phyloP scores from a whole-genome alignment of 805 yeast species.

The Yarrowia bubula region DNA sequence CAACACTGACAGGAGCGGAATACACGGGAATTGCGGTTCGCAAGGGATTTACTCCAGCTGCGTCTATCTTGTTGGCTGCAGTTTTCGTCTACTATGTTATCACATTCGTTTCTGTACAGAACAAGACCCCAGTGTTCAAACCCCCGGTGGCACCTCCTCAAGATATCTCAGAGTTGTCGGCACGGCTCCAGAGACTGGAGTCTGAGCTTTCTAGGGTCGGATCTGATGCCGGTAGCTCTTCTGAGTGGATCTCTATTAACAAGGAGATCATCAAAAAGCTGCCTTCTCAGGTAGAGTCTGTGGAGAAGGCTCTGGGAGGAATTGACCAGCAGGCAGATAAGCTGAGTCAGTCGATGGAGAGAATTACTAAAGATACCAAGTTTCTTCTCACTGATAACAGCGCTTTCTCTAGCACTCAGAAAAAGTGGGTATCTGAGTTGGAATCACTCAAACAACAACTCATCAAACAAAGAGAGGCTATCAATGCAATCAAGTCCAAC shows the following conservation, averaged over 20 bases:
- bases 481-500: slow-evolving; percentile 9
- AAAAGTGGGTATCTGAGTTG: background rate
- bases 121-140: background rate
- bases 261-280: background rate
- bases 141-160: background rate
- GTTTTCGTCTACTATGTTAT: background rate
- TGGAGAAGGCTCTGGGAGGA: background rate
- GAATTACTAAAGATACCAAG: background rate
- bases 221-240: background rate
- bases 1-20: background rate
- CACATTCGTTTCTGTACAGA: background rate
- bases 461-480: slow-evolving; percentile 2
- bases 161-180: background rate
- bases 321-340: background rate
- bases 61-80: background rate
- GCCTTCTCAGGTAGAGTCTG: background rate
- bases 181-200: background rate
- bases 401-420: background rate
- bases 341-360: background rate
- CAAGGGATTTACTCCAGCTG: background rate
- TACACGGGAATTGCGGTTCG: background rate
- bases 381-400: background rate
- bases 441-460: slow-evolving; percentile 17
- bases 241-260: slow-evolving; percentile 12
- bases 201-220: background rate